Base-by-base conservation (phyloP, 176 grass and related monocot species). In the Ampelocalamus luodianensis region DNA sequence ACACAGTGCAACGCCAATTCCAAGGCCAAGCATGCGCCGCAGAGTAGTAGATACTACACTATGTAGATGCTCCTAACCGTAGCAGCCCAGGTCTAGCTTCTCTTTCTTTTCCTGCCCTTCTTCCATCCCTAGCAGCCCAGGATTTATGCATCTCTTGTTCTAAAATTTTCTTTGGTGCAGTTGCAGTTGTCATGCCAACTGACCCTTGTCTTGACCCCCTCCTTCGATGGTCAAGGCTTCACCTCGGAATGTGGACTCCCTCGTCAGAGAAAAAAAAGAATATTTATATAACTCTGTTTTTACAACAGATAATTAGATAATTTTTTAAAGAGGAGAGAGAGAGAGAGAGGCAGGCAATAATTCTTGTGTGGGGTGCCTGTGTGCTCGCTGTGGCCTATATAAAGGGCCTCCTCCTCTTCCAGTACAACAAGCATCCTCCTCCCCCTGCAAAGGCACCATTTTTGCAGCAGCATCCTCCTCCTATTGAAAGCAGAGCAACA, bases 11-110 rank as follows among this genome's bases (percentile, higher is more conserved):
- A 48, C 83, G 22, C 50, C 45, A 17, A 12, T 72, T 50, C 56
- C 80, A 16, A 83, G 80, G 80, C 86, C 80, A 39, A 15, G 66
- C 86, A 88, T 83, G 86, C 86, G 79, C 78, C 85, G 18, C 36
- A 10, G 23, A n/a, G 54, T 22, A 10, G 38, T 71, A 32, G 22
- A 79, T 50, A 38, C 77, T 61, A 23, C 9, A 16, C 4, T 36
- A 22, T 6, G 3, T 22, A 60, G 53, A 36, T 9, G 32, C n/a
- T n/a, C n/a, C n/a, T n/a, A n/a, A n/a, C n/a, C n/a, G n/a, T n/a
- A n/a, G n/a, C n/a, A n/a, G n/a, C 24, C 4, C 6, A 42, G 64
- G 8, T 51, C 20, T 40, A 68, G 36, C 2, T 49, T 49, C 5
- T 49, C 5, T 5, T 20, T n/a, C n/a, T n/a, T n/a, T n/a, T n/a